A percentile compares a stretch with the other conserved stretches of the same genome.
These are phyloP conservation scores for Trypanosoma mega DNA, from an alignment of 208 protist genomes.

Conservation along the genomic window DNA sequence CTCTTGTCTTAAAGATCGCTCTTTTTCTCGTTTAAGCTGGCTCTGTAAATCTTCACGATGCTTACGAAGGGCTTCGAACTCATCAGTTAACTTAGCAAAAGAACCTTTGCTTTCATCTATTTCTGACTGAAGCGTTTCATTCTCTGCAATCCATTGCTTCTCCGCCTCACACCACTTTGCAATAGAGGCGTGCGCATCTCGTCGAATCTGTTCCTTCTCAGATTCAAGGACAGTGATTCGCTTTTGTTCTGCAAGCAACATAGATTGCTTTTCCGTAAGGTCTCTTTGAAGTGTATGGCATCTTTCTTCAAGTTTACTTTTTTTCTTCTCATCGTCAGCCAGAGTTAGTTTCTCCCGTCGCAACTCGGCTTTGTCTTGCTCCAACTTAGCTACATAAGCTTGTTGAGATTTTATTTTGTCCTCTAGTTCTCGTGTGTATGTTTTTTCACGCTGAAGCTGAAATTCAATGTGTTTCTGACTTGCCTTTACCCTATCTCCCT, in stretches of 20 bases:
- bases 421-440: conserved; percentile 59
- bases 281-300: conserved; percentile 68
- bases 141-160: conserved; percentile 70
- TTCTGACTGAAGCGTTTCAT: conserved; percentile 46
- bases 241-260: conserved; percentile 41
- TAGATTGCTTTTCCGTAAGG: conserved; percentile 47
- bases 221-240: conserved; percentile 32
- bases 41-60: conserved; percentile 26
- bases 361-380: conserved; percentile 83
- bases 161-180: conserved; percentile 74
- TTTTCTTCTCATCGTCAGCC: conserved; percentile 61
- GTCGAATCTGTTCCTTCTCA: conserved; percentile 68
- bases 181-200: conserved; percentile 67
- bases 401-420: conserved; percentile 63
- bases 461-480: conserved; percentile 82
- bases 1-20: conserved; percentile 33
- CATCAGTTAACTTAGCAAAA: conserved; percentile 13
- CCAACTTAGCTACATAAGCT: conserved; percentile 64
- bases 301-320: conserved; percentile 61
- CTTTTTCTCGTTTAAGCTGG: conserved; percentile 36
- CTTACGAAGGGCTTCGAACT: conserved; percentile 16
- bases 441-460: conserved; percentile 73
- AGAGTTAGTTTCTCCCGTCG: conserved; percentile 67
- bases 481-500: conserved; percentile 34
- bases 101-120: conserved; percentile 22